phyloP scores from a whole-genome alignment of 106 monocot genomes.

The Apostasia ramifera region DNA sequence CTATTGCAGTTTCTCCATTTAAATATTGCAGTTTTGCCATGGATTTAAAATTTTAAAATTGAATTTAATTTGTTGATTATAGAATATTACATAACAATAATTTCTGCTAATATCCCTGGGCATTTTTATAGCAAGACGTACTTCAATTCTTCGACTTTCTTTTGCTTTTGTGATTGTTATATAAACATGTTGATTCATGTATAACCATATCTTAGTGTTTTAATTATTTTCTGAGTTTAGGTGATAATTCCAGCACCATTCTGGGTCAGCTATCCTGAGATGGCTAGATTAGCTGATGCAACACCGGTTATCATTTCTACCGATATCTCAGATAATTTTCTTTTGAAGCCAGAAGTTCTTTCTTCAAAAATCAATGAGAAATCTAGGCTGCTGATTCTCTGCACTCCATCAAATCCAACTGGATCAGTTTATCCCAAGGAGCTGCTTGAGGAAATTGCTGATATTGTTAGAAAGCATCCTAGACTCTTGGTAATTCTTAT shows the following conservation, averaged over 20 bases:
- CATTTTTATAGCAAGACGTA: no score
- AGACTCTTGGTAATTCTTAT: constrained; percentile 65
- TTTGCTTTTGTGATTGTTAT: no score
- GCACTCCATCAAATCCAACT: constrained; percentile 96
- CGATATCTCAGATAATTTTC: constrained; percentile 75
- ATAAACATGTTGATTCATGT: neutral
- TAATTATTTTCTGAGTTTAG: constrained; percentile 28
- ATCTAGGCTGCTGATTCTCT: constrained; percentile 83
- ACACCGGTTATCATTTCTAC: constrained; percentile 77
- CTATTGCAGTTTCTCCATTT: no score
- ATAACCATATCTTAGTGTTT: neutral
- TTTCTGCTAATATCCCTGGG: no score
- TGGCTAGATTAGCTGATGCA: constrained; percentile 90
- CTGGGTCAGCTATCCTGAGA: constrained; percentile 98
- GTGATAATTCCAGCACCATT: constrained; percentile 92
- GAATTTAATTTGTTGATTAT: no score
- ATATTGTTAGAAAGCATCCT: constrained; percentile 82
- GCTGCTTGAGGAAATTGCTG: constrained; percentile 85
- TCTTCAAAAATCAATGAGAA: constrained; percentile 68
- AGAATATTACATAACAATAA: no score
- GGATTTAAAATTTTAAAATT: no score
- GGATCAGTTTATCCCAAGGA: constrained; percentile 89
- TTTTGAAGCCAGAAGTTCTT: constrained; percentile 60
- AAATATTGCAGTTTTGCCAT: no score
- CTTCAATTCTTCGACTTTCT: no score